A percentile compares a stretch with the other conserved stretches of the same genome.
These are phyloP conservation scores for Gigaspora rosea DNA, from an alignment of 192 early-diverging fungal genomes.

Conservation along the genomic window DNA sequence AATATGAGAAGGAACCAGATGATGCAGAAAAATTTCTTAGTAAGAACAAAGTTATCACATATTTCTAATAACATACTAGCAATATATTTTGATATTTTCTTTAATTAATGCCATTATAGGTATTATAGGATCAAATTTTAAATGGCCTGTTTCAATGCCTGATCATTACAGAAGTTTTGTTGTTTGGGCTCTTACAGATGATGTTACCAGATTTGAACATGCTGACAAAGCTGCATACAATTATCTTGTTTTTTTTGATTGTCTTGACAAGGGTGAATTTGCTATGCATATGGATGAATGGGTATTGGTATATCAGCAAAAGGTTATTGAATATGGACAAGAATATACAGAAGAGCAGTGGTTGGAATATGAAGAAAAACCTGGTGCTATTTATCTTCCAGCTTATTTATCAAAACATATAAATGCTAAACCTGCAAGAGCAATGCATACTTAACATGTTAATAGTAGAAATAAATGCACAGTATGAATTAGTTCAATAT, in stretches of 20 bases:
- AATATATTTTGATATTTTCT: not conserved
- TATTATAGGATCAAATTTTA: not conserved
- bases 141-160: not conserved
- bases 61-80: too few species aligned
- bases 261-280: not conserved
- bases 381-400: constrained; percentile 7
- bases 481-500: not conserved
- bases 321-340: constrained; percentile 8
- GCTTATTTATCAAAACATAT: not conserved
- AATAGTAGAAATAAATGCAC: not conserved
- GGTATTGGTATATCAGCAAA: constrained; percentile 17
- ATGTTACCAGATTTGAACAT: not conserved
- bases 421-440: constrained; percentile 16
- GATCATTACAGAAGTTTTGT: not conserved
- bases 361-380: not conserved
- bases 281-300: not conserved
- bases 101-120: not conserved
- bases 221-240: not conserved
- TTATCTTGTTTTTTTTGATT: not conserved
- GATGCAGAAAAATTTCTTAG: too few species aligned
- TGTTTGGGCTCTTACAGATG: not conserved
- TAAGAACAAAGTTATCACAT: too few species aligned
- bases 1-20: too few species aligned
- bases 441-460: not conserved
- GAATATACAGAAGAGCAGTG: not conserved